These are phyloP conservation scores for Camelina neglecta DNA, from an alignment of 345 rosid genomes.

Conservation along the genomic window DNA sequence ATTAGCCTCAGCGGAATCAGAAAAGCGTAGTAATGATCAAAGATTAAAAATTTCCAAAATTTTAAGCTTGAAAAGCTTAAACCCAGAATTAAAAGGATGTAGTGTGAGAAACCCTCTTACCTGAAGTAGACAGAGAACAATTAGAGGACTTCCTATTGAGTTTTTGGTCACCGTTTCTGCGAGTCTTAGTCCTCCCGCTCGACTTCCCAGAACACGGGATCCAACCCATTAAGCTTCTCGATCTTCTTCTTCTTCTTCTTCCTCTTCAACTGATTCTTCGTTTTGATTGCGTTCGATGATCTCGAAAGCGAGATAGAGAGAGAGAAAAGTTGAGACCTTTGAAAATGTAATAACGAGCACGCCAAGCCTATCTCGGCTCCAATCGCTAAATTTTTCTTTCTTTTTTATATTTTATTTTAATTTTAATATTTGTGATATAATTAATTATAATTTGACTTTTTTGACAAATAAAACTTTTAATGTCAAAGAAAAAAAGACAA, in stretches of 20 bases:
- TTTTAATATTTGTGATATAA: slow-evolving; percentile 3
- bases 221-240: slow-evolving; percentile 62
- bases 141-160: slow-evolving; percentile 44
- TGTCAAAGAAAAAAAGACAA: background rate
- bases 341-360: slow-evolving; percentile 39
- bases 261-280: slow-evolving; percentile 16
- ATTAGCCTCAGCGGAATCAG: slow-evolving; percentile 25
- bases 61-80: background rate
- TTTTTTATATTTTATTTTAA: background rate
- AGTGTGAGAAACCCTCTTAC: slow-evolving; percentile 18
- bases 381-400: slow-evolving; percentile 36
- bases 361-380: slow-evolving; percentile 31
- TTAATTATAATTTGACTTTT: slow-evolving; percentile 30
- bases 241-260: slow-evolving; percentile 17
- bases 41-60: slow-evolving; percentile 6
- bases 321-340: slow-evolving; percentile 29
- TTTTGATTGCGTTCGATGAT: slow-evolving; percentile 31
- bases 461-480: background rate
- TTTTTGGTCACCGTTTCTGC: slow-evolving; percentile 50
- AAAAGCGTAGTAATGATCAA: background rate
- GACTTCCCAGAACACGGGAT: slow-evolving; percentile 72
- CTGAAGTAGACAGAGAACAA: slow-evolving; percentile 51
- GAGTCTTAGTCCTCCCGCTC: slow-evolving; percentile 44
- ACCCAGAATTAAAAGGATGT: slow-evolving; percentile 4
- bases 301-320: slow-evolving; percentile 37